These are phyloP conservation scores for Phialophora chinensis DNA, from an alignment of 2,329 filamentous ascomycete genomes.

Conservation along the genomic window DNA sequence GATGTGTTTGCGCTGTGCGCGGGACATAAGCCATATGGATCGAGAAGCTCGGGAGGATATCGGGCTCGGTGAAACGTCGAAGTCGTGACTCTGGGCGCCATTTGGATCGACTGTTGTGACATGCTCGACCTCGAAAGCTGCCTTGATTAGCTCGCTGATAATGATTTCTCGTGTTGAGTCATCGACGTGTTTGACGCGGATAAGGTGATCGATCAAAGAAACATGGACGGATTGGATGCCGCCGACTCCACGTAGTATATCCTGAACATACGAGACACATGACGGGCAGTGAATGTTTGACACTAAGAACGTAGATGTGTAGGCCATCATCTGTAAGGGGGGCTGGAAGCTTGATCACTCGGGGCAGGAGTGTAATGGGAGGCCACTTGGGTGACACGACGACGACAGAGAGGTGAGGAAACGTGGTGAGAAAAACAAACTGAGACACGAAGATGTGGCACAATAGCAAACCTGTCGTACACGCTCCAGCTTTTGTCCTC, in stretches of 20 bases:
- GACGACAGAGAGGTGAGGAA: background rate
- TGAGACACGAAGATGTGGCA: constrained; percentile 2
- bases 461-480: constrained; percentile 18
- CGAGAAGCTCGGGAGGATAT: constrained; percentile 16
- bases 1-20: constrained; percentile 48
- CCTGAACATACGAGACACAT: constrained; percentile 54
- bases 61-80: constrained; percentile 43
- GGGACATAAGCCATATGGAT: constrained; percentile 34
- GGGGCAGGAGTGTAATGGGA: background rate
- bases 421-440: background rate
- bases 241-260: constrained; percentile 48
- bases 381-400: background rate
- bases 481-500: constrained; percentile 6
- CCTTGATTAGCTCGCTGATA: constrained; percentile 49
- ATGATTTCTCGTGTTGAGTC: constrained; percentile 45
- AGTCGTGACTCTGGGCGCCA: constrained; percentile 44
- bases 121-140: constrained; percentile 56
- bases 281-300: constrained; percentile 58
- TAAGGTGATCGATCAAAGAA: constrained; percentile 52
- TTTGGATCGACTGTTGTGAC: constrained; percentile 48
- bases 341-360: constrained; percentile 1
- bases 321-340: constrained; percentile 24
- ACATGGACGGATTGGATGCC: constrained; percentile 49
- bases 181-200: constrained; percentile 49
- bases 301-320: constrained; percentile 50